Evolutionary conservation across 139 green algal species (phyloP).

Genomic region (Deuterostichococcus epilithicus): DNA sequence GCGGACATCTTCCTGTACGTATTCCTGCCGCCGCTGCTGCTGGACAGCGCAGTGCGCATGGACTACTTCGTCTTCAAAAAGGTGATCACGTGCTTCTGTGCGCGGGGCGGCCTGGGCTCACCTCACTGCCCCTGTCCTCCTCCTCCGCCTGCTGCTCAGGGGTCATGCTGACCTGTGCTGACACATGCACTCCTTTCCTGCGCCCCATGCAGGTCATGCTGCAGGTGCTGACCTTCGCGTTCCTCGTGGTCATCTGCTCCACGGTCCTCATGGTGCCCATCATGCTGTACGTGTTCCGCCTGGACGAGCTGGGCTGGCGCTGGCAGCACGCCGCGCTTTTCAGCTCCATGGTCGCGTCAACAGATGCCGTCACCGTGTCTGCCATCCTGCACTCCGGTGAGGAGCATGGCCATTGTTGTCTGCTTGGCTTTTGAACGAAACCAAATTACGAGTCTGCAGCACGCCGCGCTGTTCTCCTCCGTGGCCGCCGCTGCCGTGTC

Average conservation of each 20-base stretch:
- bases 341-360: constrained; percentile 69
- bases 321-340: constrained; percentile 75
- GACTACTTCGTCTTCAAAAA: constrained; percentile 87
- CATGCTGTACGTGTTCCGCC: constrained; percentile 68
- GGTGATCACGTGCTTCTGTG: constrained; percentile 17
- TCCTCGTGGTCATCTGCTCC: constrained; percentile 58
- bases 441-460: constrained; percentile 31
- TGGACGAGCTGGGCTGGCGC: constrained; percentile 50
- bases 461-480: constrained; percentile 64
- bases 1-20: constrained; percentile 78
- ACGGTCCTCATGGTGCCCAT: constrained; percentile 62
- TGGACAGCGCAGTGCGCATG: constrained; percentile 56
- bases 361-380: constrained; percentile 72
- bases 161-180: too few species aligned
- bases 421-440: not conserved
- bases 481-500: constrained; percentile 53
- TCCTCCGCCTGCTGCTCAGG: too few species aligned
- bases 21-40: constrained; percentile 75
- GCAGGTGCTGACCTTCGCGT: constrained; percentile 67
- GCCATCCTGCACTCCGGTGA: constrained; percentile 54
- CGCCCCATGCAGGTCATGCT: constrained; percentile 37
- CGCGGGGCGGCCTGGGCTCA: not conserved
- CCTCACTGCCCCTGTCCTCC: not conserved
- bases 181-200: too few species aligned
- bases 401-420: not conserved